Percentiles rank a stretch among this genome's conserved stretches.
Conservation (phyloP, 2,329 filamentous ascomycete genomes). For the Pezicula carpinea region DNA sequence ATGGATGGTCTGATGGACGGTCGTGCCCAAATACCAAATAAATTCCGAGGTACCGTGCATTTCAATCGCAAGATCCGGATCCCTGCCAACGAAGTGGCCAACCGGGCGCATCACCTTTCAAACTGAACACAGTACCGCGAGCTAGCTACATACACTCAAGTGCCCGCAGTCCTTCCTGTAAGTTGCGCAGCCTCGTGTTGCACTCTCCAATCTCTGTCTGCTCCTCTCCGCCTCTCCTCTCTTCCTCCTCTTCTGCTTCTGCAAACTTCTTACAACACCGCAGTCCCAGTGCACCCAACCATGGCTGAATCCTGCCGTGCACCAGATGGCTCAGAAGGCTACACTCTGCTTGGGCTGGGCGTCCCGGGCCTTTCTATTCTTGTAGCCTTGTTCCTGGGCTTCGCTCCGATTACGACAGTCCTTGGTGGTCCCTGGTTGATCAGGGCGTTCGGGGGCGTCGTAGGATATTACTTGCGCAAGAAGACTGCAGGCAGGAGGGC, state of each 20-base stretch:
- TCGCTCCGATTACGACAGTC: conserved; percentile 26
- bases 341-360: conserved; percentile 28
- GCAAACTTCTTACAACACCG: not conserved
- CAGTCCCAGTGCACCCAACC: not conserved
- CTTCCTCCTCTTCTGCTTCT: not conserved
- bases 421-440: conserved; percentile 23
- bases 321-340: conserved; percentile 19
- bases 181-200: no score
- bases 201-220: no score
- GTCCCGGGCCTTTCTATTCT: conserved; percentile 22
- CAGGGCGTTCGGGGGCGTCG: conserved; percentile 29
- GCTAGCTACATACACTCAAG: no score
- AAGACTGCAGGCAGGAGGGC: conserved; percentile 59
- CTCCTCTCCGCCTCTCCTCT: no score
- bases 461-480: conserved; percentile 59
- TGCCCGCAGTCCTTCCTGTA: no score
- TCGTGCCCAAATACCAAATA: no score
- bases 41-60: no score
- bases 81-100: no score
- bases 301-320: conserved; percentile 28
- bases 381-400: conserved; percentile 25
- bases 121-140: no score
- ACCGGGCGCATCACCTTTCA: no score
- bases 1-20: no score
- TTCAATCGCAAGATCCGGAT: no score